Base-by-base conservation (phyloP, 345 rosid genomes). In the Zanthoxylum bungeanum region DNA sequence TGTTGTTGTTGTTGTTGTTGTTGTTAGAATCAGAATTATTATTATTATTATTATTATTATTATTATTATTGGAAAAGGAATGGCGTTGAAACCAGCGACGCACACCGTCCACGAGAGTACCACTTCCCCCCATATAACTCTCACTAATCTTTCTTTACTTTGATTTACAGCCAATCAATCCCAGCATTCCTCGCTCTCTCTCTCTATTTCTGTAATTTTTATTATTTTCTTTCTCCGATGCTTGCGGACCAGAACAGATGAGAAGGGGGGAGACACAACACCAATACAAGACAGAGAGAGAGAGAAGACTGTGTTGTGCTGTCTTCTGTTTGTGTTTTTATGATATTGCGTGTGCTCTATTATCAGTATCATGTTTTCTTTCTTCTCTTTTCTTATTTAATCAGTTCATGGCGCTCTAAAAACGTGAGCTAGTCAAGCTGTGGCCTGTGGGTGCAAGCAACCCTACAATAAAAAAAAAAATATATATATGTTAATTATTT, bases 41-140 rank as follows among this genome's bases (percentile, higher is more conserved):
- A n/a, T 37, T 40, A 57, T 49, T 17, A 58, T 34, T 21, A 65
- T 71, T 65, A 12, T 14, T 25, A 33, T 44, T 46, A 9, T 7
- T 12, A n/a, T n/a, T 65, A 21, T 47, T 33, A 27, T 22, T 14
- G 44, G 64, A 24, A n/a, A 76, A 75, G 71, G 68, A 63, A 75
- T 73, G 95, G 56, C 89, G 89, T 60, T 87, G 91, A 83, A 92
- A 86, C 97, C 93, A 92, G 83, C 97, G 97, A 82, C 92, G 93
- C 76, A 90, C 88, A 70, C 87, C 92, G 80, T 90, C 92, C 85
- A 84, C 91, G 68, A 94, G 83, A 69, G 89, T 77, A 59, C 91
- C 86, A 79, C 90, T 77, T 53, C 91, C 88, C 78, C 93, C 93
- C 93, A 89, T 88, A 67, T 63, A 71, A 44, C 49, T 44, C 49